Conservation (phyloP, 306 rosid genomes). For the Neltuma alba region DNA sequence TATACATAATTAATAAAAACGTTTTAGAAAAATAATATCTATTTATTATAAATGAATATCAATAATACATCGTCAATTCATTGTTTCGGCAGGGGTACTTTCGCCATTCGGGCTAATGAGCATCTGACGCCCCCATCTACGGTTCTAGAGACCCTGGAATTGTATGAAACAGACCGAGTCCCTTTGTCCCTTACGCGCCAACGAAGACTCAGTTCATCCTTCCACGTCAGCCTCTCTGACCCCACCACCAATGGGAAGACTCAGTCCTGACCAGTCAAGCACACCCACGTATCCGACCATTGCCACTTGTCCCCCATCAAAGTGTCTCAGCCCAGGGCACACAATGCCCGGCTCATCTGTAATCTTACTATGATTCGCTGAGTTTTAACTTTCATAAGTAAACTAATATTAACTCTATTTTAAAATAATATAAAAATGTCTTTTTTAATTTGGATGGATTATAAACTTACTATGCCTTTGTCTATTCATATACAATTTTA, state of each 20-base stretch:
- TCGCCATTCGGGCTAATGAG: not conserved
- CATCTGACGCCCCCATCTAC: not conserved
- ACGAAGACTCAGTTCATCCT: constrained; percentile 38
- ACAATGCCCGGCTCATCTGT: too few species aligned
- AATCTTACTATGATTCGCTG: too few species aligned
- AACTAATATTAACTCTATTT: not conserved
- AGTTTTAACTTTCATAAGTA: not conserved
- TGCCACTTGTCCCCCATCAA: not conserved
- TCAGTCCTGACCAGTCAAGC: not conserved
- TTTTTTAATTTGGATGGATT: not conserved
- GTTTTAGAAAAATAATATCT: too few species aligned
- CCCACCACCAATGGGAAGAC: constrained; percentile 4
- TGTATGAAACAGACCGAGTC: constrained; percentile 36
- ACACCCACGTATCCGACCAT: not conserved
- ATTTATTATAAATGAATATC: too few species aligned
- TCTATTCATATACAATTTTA: too few species aligned
- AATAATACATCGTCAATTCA: too few species aligned
- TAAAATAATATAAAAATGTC: not conserved
- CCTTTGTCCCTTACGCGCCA: constrained; percentile 37
- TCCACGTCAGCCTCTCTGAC: constrained; percentile 14
- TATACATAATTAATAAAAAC: too few species aligned
- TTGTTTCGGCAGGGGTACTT: constrained; percentile 1
- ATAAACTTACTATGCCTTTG: too few species aligned
- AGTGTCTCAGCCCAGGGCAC: constrained; percentile 6
- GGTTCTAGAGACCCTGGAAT: constrained; percentile 23